Conservation (phyloP, 768 basidiomycete genomes). For the Mycena vulgaris region DNA sequence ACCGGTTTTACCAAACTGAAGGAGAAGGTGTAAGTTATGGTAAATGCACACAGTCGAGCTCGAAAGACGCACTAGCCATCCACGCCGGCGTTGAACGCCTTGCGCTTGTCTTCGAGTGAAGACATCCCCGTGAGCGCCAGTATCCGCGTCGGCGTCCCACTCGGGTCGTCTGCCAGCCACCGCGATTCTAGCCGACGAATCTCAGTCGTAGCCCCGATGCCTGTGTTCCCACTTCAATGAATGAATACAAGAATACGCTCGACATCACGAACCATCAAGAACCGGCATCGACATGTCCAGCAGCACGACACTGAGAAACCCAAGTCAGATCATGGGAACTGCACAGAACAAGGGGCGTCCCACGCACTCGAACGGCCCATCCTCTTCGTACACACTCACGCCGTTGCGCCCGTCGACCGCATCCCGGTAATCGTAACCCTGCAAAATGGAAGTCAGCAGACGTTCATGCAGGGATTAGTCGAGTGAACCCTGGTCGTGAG, state of each 20-base stretch:
- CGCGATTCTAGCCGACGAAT: conserved; percentile 83
- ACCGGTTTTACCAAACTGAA: conserved; percentile 93
- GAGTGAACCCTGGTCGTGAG: conserved; percentile 67
- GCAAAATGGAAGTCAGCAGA: conserved; percentile 39
- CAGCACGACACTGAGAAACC: conserved; percentile 76
- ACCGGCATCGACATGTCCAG: conserved; percentile 95
- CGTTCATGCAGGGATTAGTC: conserved; percentile 34
- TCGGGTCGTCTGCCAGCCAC: conserved; percentile 45
- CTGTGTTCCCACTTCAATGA: conserved; percentile 52
- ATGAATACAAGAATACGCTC: background rate
- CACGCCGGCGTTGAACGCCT: conserved; percentile 93
- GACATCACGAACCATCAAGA: conserved; percentile 78
- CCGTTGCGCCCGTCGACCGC: conserved; percentile 91
- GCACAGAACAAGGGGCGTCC: conserved; percentile 1
- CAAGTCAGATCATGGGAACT: conserved; percentile 30
- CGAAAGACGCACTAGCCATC: conserved; percentile 91
- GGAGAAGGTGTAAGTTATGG: conserved; percentile 14
- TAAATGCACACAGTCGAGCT: conserved; percentile 3
- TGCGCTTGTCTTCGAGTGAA: conserved; percentile 91
- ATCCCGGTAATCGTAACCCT: conserved; percentile 83
- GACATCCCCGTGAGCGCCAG: conserved; percentile 95
- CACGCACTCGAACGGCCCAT: conserved; percentile 90
- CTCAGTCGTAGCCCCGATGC: conserved; percentile 86
- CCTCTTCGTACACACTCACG: conserved; percentile 78
- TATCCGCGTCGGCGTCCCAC: conserved; percentile 64